phyloP scores from a whole-genome alignment of 495 filamentous ascomycete genomes.

The Bacidia rubella region DNA sequence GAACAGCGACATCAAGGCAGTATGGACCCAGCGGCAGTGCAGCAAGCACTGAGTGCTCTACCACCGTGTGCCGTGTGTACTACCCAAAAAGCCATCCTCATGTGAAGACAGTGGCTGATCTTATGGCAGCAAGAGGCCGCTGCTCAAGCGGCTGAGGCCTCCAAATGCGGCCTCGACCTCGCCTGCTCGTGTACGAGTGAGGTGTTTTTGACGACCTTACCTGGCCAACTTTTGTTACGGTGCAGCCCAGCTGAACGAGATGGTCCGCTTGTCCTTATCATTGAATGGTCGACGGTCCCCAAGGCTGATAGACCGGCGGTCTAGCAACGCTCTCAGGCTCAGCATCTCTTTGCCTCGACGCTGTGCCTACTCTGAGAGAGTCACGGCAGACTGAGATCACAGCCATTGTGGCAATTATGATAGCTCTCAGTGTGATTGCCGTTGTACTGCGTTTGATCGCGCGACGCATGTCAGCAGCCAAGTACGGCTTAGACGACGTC shows the following conservation, averaged over 20 bases:
- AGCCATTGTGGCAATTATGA: slow-evolving; percentile 4
- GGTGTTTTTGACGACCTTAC: neutral
- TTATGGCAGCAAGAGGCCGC: neutral
- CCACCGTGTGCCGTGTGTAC: neutral
- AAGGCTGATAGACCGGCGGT: neutral
- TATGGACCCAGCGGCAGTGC: neutral
- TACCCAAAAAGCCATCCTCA: neutral
- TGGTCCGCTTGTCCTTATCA: neutral
- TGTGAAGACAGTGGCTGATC: neutral
- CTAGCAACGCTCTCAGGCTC: neutral
- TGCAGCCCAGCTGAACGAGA: neutral
- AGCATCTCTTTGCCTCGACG: neutral
- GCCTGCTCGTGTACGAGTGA: neutral
- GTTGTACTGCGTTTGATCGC: slow-evolving; percentile 8
- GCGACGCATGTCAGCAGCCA: neutral
- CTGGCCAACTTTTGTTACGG: neutral
- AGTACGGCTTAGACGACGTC: slow-evolving; percentile 6
- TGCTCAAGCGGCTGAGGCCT: neutral
- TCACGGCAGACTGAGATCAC: neutral
- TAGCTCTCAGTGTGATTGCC: neutral
- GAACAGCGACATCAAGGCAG: too few species aligned
- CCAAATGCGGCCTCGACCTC: neutral
- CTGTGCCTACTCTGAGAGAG: slow-evolving; percentile 3
- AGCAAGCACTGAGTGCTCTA: neutral
- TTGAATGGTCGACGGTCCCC: neutral